Percentiles rank a stretch among this genome's conserved stretches.
These are phyloP conservation scores for Gossypioides kirkii DNA, from an alignment of 345 rosid species.

Conservation along the genomic window DNA sequence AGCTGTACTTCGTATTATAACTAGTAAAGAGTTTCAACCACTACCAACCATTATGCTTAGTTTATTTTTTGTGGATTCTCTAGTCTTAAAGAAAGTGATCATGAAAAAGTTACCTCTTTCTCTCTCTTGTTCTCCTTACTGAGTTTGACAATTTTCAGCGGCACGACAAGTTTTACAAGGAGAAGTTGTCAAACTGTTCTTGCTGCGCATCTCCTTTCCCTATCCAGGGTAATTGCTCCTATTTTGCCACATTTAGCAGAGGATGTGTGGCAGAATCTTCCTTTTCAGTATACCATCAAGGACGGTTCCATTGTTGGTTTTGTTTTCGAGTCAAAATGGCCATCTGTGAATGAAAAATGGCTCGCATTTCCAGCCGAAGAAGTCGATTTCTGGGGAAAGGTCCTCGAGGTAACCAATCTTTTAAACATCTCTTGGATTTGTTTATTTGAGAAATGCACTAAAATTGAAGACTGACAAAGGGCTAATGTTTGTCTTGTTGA, in stretches of 20 bases:
- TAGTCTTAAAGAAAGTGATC: slow-evolving; percentile 1
- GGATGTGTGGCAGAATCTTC: slow-evolving; percentile 94
- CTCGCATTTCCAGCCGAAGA: slow-evolving; percentile 66
- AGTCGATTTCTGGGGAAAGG: slow-evolving; percentile 61
- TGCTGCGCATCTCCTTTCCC: slow-evolving; percentile 77
- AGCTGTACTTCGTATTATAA: neutral
- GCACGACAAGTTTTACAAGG: slow-evolving; percentile 66
- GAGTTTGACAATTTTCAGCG: slow-evolving; percentile 46
- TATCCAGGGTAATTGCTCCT: slow-evolving; percentile 76
- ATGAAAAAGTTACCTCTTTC: neutral
- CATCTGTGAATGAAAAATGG: slow-evolving; percentile 51
- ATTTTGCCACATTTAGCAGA: slow-evolving; percentile 93
- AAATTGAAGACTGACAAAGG: neutral
- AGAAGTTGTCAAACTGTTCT: slow-evolving; percentile 97
- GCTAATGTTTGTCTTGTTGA: neutral
- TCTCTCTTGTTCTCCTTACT: neutral
- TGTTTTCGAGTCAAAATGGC: slow-evolving; percentile 89
- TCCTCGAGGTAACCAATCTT: slow-evolving; percentile 63
- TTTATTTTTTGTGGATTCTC: neutral
- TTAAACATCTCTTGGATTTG: neutral
- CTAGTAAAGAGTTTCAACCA: neutral
- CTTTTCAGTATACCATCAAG: slow-evolving; percentile 47
- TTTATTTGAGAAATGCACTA: neutral
- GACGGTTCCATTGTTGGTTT: slow-evolving; percentile 65
- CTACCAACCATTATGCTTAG: neutral